A percentile compares a stretch with the other conserved stretches of the same genome.
Conservation (phyloP, 352 stramenopile species). For the Phytophthora pisi region DNA sequence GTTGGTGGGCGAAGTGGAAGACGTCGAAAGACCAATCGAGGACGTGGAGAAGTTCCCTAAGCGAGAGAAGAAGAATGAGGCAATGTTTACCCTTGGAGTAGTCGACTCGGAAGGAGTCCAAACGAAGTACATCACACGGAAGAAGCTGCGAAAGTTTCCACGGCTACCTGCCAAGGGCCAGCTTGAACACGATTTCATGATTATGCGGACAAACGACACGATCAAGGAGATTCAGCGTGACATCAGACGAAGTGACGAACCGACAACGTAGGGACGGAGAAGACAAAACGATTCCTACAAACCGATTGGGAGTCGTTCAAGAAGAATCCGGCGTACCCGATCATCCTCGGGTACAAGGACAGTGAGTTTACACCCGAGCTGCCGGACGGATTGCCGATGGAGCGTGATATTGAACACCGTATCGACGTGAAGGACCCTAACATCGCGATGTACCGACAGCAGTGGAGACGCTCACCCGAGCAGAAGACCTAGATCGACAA, state of each 20-base stretch:
- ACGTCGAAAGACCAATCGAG: not conserved
- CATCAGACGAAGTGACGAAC: not conserved
- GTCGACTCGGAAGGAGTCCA: not conserved
- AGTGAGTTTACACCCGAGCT: not conserved
- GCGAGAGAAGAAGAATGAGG: constrained; percentile 11
- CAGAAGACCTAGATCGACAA: too few species aligned
- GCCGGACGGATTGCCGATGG: not conserved
- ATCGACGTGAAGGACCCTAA: too few species aligned
- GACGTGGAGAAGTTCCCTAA: constrained; percentile 3
- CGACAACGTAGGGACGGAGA: not conserved
- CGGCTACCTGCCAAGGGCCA: not conserved
- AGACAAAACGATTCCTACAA: not conserved
- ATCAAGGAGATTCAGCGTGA: not conserved
- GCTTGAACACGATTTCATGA: too few species aligned
- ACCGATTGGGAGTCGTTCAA: not conserved
- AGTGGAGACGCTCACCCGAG: too few species aligned
- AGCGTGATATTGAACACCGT: too few species aligned
- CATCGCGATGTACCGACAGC: too few species aligned
- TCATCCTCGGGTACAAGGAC: not conserved
- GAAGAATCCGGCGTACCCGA: not conserved
- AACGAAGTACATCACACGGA: not conserved
- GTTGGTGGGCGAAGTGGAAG: too few species aligned
- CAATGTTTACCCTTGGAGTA: not conserved
- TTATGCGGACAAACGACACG: too few species aligned
- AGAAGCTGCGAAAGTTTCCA: not conserved